phyloP scores from a whole-genome alignment of 2,329 filamentous ascomycete genomes.

The Cladosporium colombiae region DNA sequence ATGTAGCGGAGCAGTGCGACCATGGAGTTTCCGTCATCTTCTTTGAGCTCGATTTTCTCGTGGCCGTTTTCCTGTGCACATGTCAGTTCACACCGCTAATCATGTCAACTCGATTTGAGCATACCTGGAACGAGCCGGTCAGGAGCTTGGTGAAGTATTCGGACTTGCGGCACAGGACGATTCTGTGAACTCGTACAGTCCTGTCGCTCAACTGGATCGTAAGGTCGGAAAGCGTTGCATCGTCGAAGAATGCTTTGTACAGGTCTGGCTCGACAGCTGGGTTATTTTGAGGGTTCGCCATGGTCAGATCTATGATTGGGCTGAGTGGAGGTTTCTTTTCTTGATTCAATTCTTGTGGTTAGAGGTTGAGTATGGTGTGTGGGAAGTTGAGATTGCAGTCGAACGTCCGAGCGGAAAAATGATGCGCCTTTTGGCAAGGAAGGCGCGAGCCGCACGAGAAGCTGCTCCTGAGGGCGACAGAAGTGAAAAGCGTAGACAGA shows the following conservation, averaged over 20 bases:
- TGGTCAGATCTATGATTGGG: neutral
- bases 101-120: neutral
- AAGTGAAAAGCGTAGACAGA: neutral
- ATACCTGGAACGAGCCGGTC: neutral
- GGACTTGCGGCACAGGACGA: constrained; percentile 9
- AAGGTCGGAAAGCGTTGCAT: constrained; percentile 9
- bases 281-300: neutral
- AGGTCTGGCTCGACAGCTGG: neutral
- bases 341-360: neutral
- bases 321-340: neutral
- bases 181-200: neutral
- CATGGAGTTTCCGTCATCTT: constrained; percentile 7
- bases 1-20: neutral
- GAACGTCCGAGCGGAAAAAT: neutral
- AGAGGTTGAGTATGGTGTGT: neutral
- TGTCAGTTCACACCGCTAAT: neutral
- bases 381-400: neutral
- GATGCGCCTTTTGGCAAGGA: no score
- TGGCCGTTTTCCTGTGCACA: neutral
- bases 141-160: constrained; percentile 10
- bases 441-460: neutral
- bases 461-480: no score
- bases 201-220: neutral
- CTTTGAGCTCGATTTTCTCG: neutral
- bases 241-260: constrained; percentile 5